A percentile compares a stretch with the other conserved stretches of the same genome.
These are phyloP conservation scores for Polytrichum commune DNA, from an alignment of 225 moss, liverwort and hornwort genomes.

Conservation along the genomic window DNA sequence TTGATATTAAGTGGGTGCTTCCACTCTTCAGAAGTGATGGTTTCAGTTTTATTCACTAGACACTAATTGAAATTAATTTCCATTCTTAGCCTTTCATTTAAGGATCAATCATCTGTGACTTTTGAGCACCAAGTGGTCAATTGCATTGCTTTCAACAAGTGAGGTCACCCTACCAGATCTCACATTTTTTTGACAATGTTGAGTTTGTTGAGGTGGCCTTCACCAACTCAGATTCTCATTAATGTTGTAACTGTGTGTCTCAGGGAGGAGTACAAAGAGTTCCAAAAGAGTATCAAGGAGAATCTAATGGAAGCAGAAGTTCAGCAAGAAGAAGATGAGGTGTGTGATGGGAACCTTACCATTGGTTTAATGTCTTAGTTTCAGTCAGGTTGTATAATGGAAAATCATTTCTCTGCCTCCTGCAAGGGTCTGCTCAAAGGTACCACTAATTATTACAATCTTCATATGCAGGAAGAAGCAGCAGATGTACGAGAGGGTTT, in stretches of 20 bases:
- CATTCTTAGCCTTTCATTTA: not conserved
- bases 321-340: conserved; percentile 91
- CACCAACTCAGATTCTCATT: too few relatives aligned
- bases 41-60: not conserved
- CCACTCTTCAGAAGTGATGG: not conserved
- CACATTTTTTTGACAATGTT: too few relatives aligned
- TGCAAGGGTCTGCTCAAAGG: too few relatives aligned
- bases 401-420: too few relatives aligned
- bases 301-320: conserved; percentile 73
- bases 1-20: conserved; percentile 70
- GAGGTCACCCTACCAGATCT: too few relatives aligned
- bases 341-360: conserved; percentile 12
- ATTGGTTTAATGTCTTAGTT: too few relatives aligned
- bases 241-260: too few relatives aligned
- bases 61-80: too few relatives aligned
- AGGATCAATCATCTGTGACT: not conserved
- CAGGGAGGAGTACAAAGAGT: conserved; percentile 88
- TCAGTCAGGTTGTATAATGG: too few relatives aligned
- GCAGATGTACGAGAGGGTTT: conserved; percentile 51
- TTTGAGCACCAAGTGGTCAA: not conserved
- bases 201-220: too few relatives aligned
- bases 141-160: too few relatives aligned
- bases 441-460: not conserved
- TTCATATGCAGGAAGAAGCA: conserved; percentile 46
- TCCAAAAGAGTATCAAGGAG: conserved; percentile 82